Conservation (phyloP, 179 eudicot genomes). For the Actinidia arguta region DNA sequence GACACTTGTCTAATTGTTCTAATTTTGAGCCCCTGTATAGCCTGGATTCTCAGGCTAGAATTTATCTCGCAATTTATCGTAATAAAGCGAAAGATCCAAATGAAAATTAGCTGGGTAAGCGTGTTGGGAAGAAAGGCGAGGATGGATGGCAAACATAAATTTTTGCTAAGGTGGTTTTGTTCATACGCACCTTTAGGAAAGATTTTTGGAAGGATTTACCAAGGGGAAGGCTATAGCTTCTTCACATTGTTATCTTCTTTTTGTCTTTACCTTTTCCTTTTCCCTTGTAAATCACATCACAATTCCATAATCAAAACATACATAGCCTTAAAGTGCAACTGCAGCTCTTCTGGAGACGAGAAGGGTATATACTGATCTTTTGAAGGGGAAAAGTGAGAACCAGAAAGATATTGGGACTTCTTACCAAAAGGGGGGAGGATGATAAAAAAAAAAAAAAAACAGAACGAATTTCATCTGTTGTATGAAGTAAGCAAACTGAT, state of each 20-base stretch:
- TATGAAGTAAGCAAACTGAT: neutral
- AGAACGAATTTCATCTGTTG: neutral
- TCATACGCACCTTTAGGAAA: too few species aligned
- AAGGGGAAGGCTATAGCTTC: too few species aligned
- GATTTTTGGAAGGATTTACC: too few species aligned
- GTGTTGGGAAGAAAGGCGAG: neutral
- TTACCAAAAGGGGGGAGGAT: neutral
- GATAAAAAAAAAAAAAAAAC: neutral
- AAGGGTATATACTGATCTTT: neutral
- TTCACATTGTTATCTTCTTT: too few species aligned
- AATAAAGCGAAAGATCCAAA: neutral
- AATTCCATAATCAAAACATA: too few species aligned
- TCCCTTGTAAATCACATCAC: too few species aligned
- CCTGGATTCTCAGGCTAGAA: neutral
- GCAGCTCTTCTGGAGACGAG: neutral
- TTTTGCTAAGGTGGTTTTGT: neutral
- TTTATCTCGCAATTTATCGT: neutral
- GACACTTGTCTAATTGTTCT: neutral
- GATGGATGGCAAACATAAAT: neutral
- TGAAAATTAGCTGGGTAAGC: neutral
- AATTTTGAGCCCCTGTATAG: neutral
- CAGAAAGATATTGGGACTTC: neutral
- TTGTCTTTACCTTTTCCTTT: too few species aligned
- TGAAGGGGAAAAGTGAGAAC: neutral
- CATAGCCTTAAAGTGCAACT: neutral